Conservation (phyloP, 306 rosid species). For the Purshia tridentata region DNA sequence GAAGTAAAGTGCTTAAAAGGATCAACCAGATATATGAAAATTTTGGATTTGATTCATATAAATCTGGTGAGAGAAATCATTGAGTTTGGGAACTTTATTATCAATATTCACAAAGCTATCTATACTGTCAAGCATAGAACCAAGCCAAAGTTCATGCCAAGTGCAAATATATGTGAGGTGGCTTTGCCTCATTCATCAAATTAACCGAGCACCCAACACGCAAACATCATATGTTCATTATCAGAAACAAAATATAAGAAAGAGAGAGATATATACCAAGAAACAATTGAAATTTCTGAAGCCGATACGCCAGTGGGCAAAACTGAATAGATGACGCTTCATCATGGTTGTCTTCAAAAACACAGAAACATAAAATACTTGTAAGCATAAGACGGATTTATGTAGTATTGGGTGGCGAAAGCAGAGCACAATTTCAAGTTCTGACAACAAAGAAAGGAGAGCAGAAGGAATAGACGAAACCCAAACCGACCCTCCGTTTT, state of each 20-base stretch:
- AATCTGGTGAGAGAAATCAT: not conserved
- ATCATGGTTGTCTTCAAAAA: constrained; percentile 14
- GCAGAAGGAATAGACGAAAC: too few species aligned
- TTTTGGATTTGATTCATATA: not conserved
- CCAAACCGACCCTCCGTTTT: too few species aligned
- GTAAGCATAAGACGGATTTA: not conserved
- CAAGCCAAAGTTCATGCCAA: not conserved
- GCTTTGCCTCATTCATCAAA: too few species aligned
- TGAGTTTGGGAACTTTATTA: not conserved
- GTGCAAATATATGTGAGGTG: not conserved
- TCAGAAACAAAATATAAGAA: not conserved
- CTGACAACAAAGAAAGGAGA: too few species aligned
- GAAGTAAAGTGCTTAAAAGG: not conserved
- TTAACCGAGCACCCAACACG: too few species aligned
- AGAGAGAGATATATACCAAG: constrained; percentile 27
- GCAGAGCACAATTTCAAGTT: not conserved
- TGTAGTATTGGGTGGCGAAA: not conserved
- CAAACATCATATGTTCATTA: not conserved
- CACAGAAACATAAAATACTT: too few species aligned
- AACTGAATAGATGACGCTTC: constrained; percentile 27
- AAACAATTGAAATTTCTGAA: constrained; percentile 29
- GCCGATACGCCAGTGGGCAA: constrained; percentile 20
- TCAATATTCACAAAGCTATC: not conserved
- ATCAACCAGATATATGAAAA: not conserved
- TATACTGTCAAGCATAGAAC: not conserved